A percentile compares a stretch with the other conserved stretches of the same genome.
These are phyloP conservation scores for Phtheirospermum japonicum DNA, from an alignment of 257 asterid species.

Conservation along the genomic window DNA sequence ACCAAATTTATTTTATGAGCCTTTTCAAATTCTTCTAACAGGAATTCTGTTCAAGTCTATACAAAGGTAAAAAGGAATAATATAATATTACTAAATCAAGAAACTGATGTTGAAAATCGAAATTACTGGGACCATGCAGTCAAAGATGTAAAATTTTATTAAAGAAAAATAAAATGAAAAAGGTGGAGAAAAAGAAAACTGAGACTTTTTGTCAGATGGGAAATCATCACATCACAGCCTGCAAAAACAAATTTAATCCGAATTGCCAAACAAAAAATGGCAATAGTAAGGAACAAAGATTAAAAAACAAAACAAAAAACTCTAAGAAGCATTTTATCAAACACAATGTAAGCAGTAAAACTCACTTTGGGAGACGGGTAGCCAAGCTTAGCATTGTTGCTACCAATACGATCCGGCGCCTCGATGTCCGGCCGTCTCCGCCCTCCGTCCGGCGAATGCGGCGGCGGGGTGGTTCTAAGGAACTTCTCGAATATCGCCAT, in stretches of 20 bases:
- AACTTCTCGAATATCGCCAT: slow-evolving; percentile 80
- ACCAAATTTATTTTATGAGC: too few species aligned
- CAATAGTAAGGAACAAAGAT: neutral
- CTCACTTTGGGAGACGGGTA: slow-evolving; percentile 58
- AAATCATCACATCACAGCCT: slow-evolving; percentile 27
- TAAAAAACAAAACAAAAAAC: too few species aligned
- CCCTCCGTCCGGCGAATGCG: slow-evolving; percentile 34
- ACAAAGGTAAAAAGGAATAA: neutral
- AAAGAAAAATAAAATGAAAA: slow-evolving; percentile 2
- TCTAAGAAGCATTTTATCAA: neutral
- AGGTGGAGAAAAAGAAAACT: neutral
- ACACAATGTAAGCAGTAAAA: neutral
- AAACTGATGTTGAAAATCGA: slow-evolving; percentile 11
- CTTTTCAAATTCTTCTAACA: too few species aligned
- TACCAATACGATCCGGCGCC: slow-evolving; percentile 32
- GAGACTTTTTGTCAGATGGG: slow-evolving; percentile 29
- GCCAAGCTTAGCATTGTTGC: slow-evolving; percentile 41
- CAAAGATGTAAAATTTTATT: slow-evolving; percentile 9
- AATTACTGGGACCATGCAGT: neutral
- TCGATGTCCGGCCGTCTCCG: slow-evolving; percentile 41
- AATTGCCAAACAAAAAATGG: slow-evolving; percentile 12
- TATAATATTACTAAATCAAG: slow-evolving; percentile 11
- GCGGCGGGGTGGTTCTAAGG: slow-evolving; percentile 46
- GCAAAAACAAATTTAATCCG: slow-evolving; percentile 25
- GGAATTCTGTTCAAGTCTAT: neutral